Evolutionary conservation across 148 eudicot species (phyloP).

Genomic region (Amaranthus hypochondriacus): DNA sequence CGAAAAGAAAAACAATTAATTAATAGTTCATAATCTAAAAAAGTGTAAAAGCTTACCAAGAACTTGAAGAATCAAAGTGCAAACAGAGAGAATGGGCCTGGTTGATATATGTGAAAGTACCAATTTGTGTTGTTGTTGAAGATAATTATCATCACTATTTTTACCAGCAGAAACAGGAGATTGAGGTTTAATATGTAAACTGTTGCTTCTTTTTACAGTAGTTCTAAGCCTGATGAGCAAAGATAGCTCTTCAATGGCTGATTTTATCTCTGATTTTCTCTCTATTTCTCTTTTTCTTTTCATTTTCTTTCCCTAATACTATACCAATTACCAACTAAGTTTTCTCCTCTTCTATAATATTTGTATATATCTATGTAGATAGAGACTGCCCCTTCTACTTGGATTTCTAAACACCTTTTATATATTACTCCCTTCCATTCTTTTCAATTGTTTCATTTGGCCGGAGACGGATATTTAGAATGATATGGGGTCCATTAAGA

Average conservation of each 20-base stretch:
- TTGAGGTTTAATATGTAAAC: neutral
- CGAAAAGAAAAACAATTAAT: too few species aligned
- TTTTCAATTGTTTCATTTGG: too few species aligned
- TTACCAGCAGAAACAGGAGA: neutral
- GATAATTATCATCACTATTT: neutral
- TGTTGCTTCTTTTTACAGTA: neutral
- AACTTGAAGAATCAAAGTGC: conserved; percentile 57
- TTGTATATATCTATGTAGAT: neutral
- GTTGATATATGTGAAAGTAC: conserved; percentile 37
- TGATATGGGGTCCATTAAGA: too few species aligned
- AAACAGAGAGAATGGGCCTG: conserved; percentile 60
- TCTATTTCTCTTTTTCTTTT: conserved; percentile 47
- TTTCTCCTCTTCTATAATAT: conserved; percentile 12
- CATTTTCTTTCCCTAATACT: conserved; percentile 22
- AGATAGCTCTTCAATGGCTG: conserved; percentile 68
- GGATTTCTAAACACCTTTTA: too few species aligned
- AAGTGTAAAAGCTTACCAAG: conserved; percentile 46
- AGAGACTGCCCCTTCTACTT: neutral
- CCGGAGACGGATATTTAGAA: too few species aligned
- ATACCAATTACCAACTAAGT: neutral
- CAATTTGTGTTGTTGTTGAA: conserved; percentile 7
- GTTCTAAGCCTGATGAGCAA: conserved; percentile 27
- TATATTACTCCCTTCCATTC: too few species aligned
- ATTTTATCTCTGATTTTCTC: conserved; percentile 47
- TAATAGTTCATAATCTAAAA: too few species aligned